Evolutionary conservation across 768 basidiomycete species (phyloP), one percentile per base, ranked within the genome.

Genomic region (Naematelia encephala): DNA sequence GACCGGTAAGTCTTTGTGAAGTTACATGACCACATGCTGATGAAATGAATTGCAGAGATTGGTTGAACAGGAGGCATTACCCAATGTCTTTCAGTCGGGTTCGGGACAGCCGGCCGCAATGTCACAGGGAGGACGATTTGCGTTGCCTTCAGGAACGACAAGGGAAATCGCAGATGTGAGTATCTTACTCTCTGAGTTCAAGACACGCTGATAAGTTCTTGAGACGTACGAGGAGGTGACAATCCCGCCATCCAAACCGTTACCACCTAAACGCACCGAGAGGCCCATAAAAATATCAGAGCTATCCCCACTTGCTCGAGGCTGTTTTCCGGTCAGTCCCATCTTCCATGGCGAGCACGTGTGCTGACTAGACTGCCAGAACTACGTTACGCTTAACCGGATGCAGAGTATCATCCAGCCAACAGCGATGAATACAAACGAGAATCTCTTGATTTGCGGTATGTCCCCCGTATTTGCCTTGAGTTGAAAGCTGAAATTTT

Each of bases 391-490:
- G 10, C 80, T 99, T 63, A 99, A 99, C 74, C 83, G 96, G 63
- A 88, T 99, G 59, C 96, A 99, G 73, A 93, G 91, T 1, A 91
- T 97, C 60, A 87, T 98, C 19, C 97, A 87, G 78, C 87, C 88
- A 0, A 90, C 89, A 2, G 96, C 93, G 1, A 97, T 94, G 77
- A 81, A 84, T n/a, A 87, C 90, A 1, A 98, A 96, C 65, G 96
- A 97, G 78, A 99, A 99, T 72, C 84, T 99, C 80, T 85, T 99
- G 23, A 82, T 99, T 34, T 93, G 91, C 71, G 91, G 89, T 89
- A 30, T 57, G 62, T 61, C 29, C 21, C 44, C 26, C 25, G 11
- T 16, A 52, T 23, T 26, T 30, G 12, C 29, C 22, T 16, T 51
- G n/a, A 26, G 1, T 16, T 1, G 25, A 25, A 29, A 25, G 49